Evolutionary conservation across 1,284 basidiomycete species (phyloP), one percentile per base, ranked within the genome.

Genomic region (Fomitopsis schrenkii): DNA sequence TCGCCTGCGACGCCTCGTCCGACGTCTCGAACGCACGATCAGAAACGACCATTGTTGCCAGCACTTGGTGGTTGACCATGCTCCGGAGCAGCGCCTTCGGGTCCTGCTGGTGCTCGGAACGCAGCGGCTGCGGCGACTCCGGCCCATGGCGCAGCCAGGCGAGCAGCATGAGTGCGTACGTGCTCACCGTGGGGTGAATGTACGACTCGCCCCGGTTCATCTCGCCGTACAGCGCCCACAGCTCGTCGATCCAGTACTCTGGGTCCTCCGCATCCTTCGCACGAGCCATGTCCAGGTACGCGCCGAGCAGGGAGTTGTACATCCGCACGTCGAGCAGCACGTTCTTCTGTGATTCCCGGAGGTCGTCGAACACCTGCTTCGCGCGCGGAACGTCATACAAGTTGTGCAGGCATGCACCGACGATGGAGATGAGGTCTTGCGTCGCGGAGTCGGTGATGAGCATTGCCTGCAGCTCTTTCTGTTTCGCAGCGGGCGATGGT

Each of bases 351-450:
- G 60, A 62, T 59, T 68, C n/a, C 62, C 88, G 81, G 36, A 93
- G 68, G 8, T 79, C 78, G 55, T 86, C 82, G 65, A 93, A 91
- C 26, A 93, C 81, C 50, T 76, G 74, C 64, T 84, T 83, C 10
- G 91, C 91, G 17, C 91, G 86, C 0, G 81, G 79, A 0, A 93
- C 85, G 68, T 93, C 87, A 73, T 88, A 85, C 0, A 85, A 72
- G 63, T 88, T 84, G 70, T 88, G 82, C 17, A 94, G 74, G 71
- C 93, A 94, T 0, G 91, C 90, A 66, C 91, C 86, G 73, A 95
- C 89, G 64, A 94, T 81, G 0, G 90, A 84, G 12, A 92, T 72
- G 55, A 83, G 78, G 70, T 93, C 90, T 71, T 87, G 84, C 0
- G 87, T 85, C 0, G 77, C 70, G 0, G 88, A 83, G 69, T 88